phyloP scores from a whole-genome alignment of 176 grass and related monocot species.

The Poa annua region DNA sequence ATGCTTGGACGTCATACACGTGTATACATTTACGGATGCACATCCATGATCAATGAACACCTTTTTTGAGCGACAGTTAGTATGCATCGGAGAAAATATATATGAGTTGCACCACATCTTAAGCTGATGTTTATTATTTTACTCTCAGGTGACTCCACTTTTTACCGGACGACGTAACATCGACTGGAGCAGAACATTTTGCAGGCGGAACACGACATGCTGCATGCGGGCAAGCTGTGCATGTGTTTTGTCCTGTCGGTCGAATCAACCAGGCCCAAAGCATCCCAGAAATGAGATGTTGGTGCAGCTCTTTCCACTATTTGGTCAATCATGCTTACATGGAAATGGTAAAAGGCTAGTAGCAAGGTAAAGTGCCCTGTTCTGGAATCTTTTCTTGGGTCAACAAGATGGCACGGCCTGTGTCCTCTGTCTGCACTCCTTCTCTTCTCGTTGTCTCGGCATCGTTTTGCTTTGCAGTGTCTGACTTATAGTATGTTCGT shows the following conservation, averaged over 20 bases:
- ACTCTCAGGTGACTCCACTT: not conserved
- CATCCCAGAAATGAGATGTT: conserved; percentile 26
- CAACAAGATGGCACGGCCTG: conserved; percentile 24
- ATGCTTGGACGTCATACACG: conserved; percentile 9
- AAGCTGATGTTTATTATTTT: conserved; percentile 13
- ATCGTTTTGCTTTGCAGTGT: not conserved
- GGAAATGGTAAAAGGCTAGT: conserved; percentile 54
- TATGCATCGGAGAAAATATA: no score
- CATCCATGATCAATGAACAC: not conserved
- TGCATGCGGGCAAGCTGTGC: conserved; percentile 34
- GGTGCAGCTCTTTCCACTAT: conserved; percentile 25
- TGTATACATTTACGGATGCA: not conserved
- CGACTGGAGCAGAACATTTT: conserved; percentile 20
- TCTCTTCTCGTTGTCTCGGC: conserved; percentile 16
- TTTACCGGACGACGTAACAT: conserved; percentile 30
- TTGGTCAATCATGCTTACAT: conserved; percentile 47
- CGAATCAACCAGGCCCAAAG: conserved; percentile 39
- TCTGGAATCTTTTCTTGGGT: conserved; percentile 37
- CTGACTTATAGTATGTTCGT: conserved; percentile 1
- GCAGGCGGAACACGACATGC: conserved; percentile 28
- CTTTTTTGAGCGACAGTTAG: no score
- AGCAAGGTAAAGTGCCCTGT: conserved; percentile 28
- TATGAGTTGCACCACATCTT: not conserved
- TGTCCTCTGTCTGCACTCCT: not conserved
- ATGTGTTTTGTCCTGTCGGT: conserved; percentile 46